Conservation (phyloP, 2,329 filamentous ascomycete genomes). For the Leptographium galeiforme region DNA sequence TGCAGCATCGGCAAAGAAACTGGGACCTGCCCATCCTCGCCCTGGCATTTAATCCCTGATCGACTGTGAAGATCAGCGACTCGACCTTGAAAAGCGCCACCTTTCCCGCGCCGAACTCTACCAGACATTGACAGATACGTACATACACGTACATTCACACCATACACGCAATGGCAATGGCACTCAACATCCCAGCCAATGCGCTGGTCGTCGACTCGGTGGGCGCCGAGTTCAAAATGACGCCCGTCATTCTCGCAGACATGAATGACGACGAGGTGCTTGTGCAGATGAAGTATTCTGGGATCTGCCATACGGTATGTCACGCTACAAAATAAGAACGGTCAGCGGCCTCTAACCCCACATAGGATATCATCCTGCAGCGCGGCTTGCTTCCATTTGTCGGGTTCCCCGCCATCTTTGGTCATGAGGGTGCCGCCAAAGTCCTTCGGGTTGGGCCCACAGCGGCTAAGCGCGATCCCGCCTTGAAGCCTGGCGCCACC, state of each 20-base stretch:
- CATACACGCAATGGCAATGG: background rate
- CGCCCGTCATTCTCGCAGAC: background rate
- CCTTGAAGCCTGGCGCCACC: slow-evolving; percentile 18
- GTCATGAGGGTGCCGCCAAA: slow-evolving; percentile 66
- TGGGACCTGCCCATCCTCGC: no score
- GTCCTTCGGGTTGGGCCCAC: slow-evolving; percentile 58
- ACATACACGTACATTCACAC: no score
- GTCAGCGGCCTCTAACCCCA: no score
- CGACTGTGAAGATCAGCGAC: no score
- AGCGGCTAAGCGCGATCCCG: slow-evolving; percentile 12
- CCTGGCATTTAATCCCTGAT: no score
- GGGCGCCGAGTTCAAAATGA: background rate
- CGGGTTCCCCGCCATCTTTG: slow-evolving; percentile 22
- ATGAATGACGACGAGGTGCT: slow-evolving; percentile 11
- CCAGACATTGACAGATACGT: no score
- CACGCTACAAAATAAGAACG: background rate
- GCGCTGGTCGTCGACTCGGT: background rate
- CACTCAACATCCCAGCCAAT: background rate
- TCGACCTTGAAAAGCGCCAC: no score
- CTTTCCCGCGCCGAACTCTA: no score
- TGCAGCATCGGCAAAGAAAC: no score
- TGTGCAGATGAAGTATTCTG: slow-evolving; percentile 16
- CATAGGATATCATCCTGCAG: slow-evolving; percentile 14
- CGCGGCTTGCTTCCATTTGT: slow-evolving; percentile 9
- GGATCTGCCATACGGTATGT: slow-evolving; percentile 14